These are phyloP conservation scores for Pezicula carpinea DNA, from an alignment of 2,329 filamentous ascomycete species.

Conservation along the genomic window DNA sequence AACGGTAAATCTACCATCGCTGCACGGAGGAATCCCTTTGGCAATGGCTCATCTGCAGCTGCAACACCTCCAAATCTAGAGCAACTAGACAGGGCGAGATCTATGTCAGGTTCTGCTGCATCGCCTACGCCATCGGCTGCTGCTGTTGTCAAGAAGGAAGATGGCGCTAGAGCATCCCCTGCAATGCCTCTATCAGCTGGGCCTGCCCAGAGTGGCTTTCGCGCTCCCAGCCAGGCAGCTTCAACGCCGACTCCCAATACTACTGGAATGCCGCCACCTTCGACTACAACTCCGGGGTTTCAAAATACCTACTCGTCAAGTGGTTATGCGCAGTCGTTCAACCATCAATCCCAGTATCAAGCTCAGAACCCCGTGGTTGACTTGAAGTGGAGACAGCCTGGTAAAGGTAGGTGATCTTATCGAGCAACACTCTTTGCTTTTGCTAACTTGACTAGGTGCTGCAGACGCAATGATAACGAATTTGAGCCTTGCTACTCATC, in stretches of 20 bases:
- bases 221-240: conserved; percentile 36
- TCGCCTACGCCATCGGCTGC: conserved; percentile 27
- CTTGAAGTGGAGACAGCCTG: conserved; percentile 35
- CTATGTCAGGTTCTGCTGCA: conserved; percentile 24
- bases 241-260: conserved; percentile 19
- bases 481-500: conserved; percentile 64
- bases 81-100: conserved; percentile 26
- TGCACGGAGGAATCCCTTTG: conserved; percentile 26
- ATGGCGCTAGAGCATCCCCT: conserved; percentile 25
- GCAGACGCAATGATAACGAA: conserved; percentile 63
- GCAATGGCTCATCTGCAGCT: conserved; percentile 15
- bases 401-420: conserved; percentile 38
- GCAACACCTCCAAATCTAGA: conserved; percentile 22
- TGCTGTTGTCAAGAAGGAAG: conserved; percentile 34
- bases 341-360: conserved; percentile 23
- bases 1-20: conserved; percentile 6
- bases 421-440: neutral
- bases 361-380: conserved; percentile 35
- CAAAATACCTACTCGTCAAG: conserved; percentile 12
- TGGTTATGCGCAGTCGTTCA: conserved; percentile 27
- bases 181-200: conserved; percentile 12
- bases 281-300: conserved; percentile 17
- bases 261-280: conserved; percentile 26
- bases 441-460: conserved; percentile 37
- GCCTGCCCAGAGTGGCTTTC: conserved; percentile 24